Percentiles rank a stretch among this genome's conserved stretches.
These are phyloP conservation scores for Xylaria sp. DNA, from an alignment of 2,329 filamentous ascomycete genomes.

Conservation along the genomic window DNA sequence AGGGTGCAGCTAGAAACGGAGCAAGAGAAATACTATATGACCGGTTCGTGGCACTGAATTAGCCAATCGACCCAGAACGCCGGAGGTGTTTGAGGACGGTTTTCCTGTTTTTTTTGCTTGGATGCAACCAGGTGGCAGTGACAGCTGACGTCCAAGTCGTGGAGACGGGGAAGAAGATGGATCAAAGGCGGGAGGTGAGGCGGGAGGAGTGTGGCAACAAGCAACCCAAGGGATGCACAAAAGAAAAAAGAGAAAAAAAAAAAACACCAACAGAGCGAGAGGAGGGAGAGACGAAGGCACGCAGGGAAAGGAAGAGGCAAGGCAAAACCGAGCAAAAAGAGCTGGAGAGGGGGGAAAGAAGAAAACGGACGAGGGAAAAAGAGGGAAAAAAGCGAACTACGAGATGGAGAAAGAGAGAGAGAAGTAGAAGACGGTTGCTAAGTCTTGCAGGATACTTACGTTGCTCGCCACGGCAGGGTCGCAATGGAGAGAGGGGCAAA, in stretches of 20 bases:
- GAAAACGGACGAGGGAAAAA: not conserved
- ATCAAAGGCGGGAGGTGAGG: not conserved
- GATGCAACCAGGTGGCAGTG: conserved; percentile 22
- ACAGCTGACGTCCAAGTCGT: conserved; percentile 23
- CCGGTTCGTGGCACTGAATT: conserved; percentile 12
- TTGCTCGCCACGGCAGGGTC: conserved; percentile 12
- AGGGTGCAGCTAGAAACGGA: conserved; percentile 11
- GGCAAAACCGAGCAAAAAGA: not conserved
- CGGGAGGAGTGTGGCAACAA: not conserved
- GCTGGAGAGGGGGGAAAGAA: not conserved
- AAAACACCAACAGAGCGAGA: not conserved
- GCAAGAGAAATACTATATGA: conserved; percentile 19
- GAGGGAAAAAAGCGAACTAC: not conserved
- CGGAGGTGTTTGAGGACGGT: conserved; percentile 18
- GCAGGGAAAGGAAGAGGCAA: conserved; percentile 11
- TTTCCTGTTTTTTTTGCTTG: conserved; percentile 13
- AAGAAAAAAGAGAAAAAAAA: conserved; percentile 1
- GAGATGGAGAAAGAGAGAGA: not conserved
- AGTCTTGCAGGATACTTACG: conserved; percentile 19
- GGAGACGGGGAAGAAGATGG: not conserved
- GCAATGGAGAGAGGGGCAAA: conserved; percentile 9
- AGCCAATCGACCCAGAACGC: conserved; percentile 18
- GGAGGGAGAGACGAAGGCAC: not conserved
- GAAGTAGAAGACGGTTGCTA: conserved; percentile 8
- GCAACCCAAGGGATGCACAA: not conserved